These are phyloP conservation scores for Echinosophora koreensis DNA, from an alignment of 306 rosid species.

Conservation along the genomic window DNA sequence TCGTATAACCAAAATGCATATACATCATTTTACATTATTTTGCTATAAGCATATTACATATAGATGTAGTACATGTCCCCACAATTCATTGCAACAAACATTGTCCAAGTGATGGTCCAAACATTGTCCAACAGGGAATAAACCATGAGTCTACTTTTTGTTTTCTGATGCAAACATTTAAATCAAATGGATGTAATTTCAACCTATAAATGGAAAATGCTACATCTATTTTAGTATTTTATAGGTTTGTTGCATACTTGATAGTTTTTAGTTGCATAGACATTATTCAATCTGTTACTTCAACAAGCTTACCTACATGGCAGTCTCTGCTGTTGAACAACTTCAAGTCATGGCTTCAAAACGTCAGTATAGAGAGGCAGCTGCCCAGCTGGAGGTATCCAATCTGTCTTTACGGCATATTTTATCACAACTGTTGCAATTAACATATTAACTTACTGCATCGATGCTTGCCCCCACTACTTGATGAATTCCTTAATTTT, in stretches of 20 bases:
- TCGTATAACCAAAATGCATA: constrained; percentile 2
- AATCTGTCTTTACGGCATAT: constrained; percentile 6
- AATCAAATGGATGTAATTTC: constrained; percentile 2
- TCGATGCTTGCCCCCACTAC: constrained; percentile 3
- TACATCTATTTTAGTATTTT: constrained; percentile 1
- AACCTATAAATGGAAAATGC: constrained; percentile 24
- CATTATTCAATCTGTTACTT: constrained; percentile 20
- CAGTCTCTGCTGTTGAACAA: constrained; percentile 99
- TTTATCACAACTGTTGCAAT: constrained; percentile 6
- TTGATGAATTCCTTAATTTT: constrained; percentile 35
- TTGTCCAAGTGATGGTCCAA: not conserved
- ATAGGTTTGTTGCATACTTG: constrained; percentile 24
- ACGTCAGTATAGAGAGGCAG: constrained; percentile 95
- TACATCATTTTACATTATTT: not conserved
- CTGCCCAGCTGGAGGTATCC: constrained; percentile 96
- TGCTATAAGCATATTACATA: not conserved
- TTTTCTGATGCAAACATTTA: constrained; percentile 39
- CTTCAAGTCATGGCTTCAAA: constrained; percentile 99
- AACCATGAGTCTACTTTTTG: not conserved
- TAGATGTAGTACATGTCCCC: not conserved
- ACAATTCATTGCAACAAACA: not conserved
- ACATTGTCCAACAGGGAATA: not conserved
- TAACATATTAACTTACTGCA: constrained; percentile 29
- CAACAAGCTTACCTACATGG: constrained; percentile 53
- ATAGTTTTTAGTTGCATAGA: constrained; percentile 16